A percentile compares a stretch with the other conserved stretches of the same genome.
phyloP scores from a whole-genome alignment of 495 filamentous ascomycete genomes.

The Hypomontagnella monticulosa region DNA sequence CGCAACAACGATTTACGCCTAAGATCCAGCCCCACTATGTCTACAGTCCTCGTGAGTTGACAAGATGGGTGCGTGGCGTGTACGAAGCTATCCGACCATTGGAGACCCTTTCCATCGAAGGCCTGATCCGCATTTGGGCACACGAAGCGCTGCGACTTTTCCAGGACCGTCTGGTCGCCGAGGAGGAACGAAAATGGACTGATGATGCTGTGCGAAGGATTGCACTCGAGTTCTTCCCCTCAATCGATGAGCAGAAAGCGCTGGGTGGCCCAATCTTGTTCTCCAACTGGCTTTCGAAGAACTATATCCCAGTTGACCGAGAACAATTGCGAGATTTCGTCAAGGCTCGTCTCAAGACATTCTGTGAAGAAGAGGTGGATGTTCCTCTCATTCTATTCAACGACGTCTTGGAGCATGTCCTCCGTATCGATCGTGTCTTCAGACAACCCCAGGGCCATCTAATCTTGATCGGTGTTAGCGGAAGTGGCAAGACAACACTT shows the following conservation, averaged over 20 bases:
- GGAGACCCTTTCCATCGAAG: slow-evolving; percentile 86
- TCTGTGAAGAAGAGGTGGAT: slow-evolving; percentile 99
- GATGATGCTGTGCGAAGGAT: slow-evolving; percentile 83
- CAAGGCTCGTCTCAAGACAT: slow-evolving; percentile 94
- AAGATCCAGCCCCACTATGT: slow-evolving; percentile 98
- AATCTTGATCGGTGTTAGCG: slow-evolving; percentile 97
- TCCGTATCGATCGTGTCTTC: slow-evolving; percentile 98
- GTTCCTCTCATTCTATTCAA: slow-evolving; percentile 98
- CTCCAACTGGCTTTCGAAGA: slow-evolving; percentile 99
- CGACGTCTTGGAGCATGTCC: slow-evolving; percentile 95
- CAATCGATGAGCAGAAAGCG: slow-evolving; percentile 85
- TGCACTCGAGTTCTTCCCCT: slow-evolving; percentile 91
- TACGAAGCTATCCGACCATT: slow-evolving; percentile 96
- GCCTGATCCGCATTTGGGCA: slow-evolving; percentile 96
- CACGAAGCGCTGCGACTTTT: slow-evolving; percentile 96
- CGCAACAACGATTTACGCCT: slow-evolving; percentile 90
- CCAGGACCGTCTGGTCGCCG: slow-evolving; percentile 92
- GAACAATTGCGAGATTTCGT: slow-evolving; percentile 95
- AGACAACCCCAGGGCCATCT: slow-evolving; percentile 97
- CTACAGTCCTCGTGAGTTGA: slow-evolving; percentile 97
- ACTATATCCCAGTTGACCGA: slow-evolving; percentile 96
- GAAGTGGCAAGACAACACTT: slow-evolving; percentile 97
- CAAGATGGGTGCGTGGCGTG: slow-evolving; percentile 94
- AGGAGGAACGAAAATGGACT: slow-evolving; percentile 97
- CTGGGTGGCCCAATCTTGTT: slow-evolving; percentile 95